A percentile compares a stretch with the other conserved stretches of the same genome.
Evolutionary conservation across 805 yeast genomes (phyloP).

Genomic region (Kluyveromyces dobzhanskii): DNA sequence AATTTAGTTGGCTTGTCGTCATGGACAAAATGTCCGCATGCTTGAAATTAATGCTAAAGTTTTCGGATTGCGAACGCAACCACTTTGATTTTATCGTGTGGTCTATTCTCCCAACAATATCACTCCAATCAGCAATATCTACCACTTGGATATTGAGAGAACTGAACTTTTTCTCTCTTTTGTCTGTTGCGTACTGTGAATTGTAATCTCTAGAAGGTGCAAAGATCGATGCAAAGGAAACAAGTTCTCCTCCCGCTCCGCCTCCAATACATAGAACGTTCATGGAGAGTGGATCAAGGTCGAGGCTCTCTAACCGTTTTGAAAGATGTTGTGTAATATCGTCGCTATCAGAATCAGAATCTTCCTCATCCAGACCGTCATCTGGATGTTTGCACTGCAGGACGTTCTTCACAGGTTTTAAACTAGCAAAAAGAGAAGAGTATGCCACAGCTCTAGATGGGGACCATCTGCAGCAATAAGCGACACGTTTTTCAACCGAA

Average conservation of each 20-base stretch:
- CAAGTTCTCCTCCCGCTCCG: constrained; percentile 82
- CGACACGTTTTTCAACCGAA: constrained; percentile 52
- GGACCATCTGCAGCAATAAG: constrained; percentile 80
- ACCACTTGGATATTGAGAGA: constrained; percentile 44
- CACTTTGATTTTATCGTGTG: constrained; percentile 41
- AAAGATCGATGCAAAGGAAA: constrained; percentile 52
- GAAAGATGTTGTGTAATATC: constrained; percentile 4
- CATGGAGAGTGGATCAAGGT: constrained; percentile 11
- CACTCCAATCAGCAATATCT: constrained; percentile 75
- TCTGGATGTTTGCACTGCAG: constrained; percentile 14
- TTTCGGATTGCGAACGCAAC: constrained; percentile 36
- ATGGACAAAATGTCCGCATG: constrained; percentile 32
- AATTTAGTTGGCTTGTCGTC: constrained; percentile 17
- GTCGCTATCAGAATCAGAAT: constrained; percentile 1
- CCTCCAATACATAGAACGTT: constrained; percentile 68
- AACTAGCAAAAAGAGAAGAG: constrained; percentile 51
- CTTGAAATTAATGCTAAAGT: constrained; percentile 28
- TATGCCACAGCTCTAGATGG: constrained; percentile 76
- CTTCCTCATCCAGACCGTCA: constrained; percentile 11
- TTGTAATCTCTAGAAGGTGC: constrained; percentile 27
- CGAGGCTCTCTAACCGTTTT: not conserved
- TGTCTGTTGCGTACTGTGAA: constrained; percentile 11
- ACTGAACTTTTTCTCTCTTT: constrained; percentile 2
- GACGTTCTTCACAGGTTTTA: constrained; percentile 35
- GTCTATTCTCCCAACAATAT: constrained; percentile 40